phyloP scores from a whole-genome alignment of 345 rosid species.

The Lenwebbia sp. region DNA sequence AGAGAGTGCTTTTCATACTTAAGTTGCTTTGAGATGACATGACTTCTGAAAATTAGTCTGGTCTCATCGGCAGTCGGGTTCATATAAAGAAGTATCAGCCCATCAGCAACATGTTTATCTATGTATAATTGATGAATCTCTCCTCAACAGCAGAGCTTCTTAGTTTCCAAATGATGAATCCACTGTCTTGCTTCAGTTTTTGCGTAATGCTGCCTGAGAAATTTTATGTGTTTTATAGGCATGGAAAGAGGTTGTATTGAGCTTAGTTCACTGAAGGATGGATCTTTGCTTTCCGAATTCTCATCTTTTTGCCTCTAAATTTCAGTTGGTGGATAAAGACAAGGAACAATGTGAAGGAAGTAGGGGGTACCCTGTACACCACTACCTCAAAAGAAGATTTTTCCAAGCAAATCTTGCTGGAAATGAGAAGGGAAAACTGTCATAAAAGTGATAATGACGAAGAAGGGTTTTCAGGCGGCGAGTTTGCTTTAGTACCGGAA shows the following conservation, averaged over 20 bases:
- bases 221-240: neutral
- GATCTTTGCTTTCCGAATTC: neutral
- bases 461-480: constrained; percentile 30
- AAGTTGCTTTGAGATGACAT: neutral
- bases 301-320: neutral
- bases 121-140: neutral
- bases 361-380: constrained; percentile 27
- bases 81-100: neutral
- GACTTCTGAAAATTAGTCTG: neutral
- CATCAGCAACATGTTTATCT: neutral
- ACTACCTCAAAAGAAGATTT: constrained; percentile 21
- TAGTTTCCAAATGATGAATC: neutral
- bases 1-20: neutral
- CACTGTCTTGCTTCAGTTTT: neutral
- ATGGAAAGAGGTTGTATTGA: neutral
- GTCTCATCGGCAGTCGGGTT: neutral
- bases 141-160: neutral
- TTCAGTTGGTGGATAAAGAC: constrained; percentile 65
- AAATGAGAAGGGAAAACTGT: constrained; percentile 37
- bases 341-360: constrained; percentile 15
- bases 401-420: constrained; percentile 31
- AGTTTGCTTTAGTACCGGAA: constrained; percentile 52
- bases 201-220: neutral
- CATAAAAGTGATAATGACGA: constrained; percentile 9
- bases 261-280: neutral